phyloP scores from a whole-genome alignment of 768 basidiomycete genomes.

The Tulasnella sp. region DNA sequence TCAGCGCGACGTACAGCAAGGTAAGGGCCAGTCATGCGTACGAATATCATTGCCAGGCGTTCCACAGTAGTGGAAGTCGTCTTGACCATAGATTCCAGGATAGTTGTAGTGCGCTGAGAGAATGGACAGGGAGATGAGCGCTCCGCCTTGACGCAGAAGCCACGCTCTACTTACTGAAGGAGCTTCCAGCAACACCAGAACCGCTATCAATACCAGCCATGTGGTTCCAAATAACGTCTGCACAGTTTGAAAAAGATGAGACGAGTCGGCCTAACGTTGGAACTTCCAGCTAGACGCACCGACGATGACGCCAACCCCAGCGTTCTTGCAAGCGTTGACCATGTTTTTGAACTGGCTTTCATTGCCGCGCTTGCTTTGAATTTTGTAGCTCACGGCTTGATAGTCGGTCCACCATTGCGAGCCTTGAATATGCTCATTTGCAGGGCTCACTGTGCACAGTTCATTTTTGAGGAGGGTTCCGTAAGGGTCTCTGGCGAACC shows the following conservation, averaged over 20 bases:
- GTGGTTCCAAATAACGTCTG: conserved; percentile 23
- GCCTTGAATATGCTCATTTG: conserved; percentile 17
- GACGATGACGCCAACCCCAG: conserved; percentile 18
- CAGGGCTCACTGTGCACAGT: conserved; percentile 8
- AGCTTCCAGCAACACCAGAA: conserved; percentile 20
- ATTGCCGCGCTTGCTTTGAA: conserved; percentile 21
- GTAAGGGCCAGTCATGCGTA: not conserved
- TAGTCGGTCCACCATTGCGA: conserved; percentile 23
- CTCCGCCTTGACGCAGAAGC: not conserved
- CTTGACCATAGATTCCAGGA: conserved; percentile 22
- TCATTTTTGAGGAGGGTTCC: not conserved
- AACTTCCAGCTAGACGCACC: not conserved
- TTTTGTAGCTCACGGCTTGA: conserved; percentile 21
- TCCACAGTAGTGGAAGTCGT: conserved; percentile 23
- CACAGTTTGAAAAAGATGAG: not conserved
- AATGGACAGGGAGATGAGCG: not conserved
- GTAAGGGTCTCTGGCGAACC: not conserved
- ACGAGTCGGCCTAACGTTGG: not conserved
- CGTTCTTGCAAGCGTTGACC: conserved; percentile 19
- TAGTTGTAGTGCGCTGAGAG: conserved; percentile 23
- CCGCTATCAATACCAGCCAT: conserved; percentile 25
- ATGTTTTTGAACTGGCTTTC: conserved; percentile 19
- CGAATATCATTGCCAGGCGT: conserved; percentile 12
- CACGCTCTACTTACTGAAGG: not conserved
- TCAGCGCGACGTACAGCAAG: no score